A percentile compares a stretch with the other conserved stretches of the same genome.
These are phyloP conservation scores for Albizia julibrissin DNA, from an alignment of 306 rosid species.

Conservation along the genomic window DNA sequence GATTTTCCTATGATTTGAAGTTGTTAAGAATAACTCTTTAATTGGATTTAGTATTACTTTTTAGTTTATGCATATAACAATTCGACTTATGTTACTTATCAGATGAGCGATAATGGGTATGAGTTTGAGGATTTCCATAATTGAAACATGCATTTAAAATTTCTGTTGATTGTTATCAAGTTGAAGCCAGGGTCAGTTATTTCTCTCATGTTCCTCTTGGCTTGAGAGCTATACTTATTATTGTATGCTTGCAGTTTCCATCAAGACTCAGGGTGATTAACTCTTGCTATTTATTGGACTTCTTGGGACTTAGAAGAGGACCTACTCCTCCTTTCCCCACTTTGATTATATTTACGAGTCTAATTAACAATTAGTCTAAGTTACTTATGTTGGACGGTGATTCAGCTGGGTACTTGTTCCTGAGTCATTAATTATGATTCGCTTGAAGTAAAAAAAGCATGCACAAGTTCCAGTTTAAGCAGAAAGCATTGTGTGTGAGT, in stretches of 20 bases:
- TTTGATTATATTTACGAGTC: background rate
- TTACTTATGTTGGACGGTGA: background rate
- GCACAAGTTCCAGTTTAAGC: background rate
- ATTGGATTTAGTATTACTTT: constrained; percentile 6
- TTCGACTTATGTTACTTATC: constrained; percentile 6
- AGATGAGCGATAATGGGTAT: background rate
- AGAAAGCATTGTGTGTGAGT: background rate
- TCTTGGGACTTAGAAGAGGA: background rate
- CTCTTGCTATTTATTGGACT: background rate
- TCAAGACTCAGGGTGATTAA: background rate
- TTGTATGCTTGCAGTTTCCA: background rate
- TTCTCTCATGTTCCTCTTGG: background rate
- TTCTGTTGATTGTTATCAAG: constrained; percentile 21
- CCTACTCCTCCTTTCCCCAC: background rate
- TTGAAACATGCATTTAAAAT: background rate
- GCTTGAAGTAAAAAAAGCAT: background rate
- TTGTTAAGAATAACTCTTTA: constrained; percentile 11
- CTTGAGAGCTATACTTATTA: constrained; percentile 5
- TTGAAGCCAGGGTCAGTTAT: background rate
- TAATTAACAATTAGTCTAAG: background rate
- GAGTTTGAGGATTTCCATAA: constrained; percentile 3
- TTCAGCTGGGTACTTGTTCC: constrained; percentile 3
- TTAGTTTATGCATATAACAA: background rate
- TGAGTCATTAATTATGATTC: background rate
- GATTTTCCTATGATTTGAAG: background rate